Evolutionary conservation across 129 eudicot genomes (phyloP).

Genomic region (Helichrysum umbraculigerum): DNA sequence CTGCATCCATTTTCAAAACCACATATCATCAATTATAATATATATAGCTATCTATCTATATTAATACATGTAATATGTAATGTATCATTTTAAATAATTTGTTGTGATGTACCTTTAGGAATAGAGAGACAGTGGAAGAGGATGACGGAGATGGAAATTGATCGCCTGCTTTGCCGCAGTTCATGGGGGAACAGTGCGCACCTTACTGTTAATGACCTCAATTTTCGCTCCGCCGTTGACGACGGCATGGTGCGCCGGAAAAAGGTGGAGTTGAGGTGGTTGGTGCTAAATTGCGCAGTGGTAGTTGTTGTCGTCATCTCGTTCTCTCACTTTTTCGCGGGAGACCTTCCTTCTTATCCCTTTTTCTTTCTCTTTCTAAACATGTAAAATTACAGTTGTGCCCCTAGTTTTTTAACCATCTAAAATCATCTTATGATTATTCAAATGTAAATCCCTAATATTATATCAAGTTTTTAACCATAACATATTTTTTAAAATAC

Average conservation of each 20-base stretch:
- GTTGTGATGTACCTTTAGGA: conserved; percentile 38
- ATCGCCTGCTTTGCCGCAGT: conserved; percentile 52
- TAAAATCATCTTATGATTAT: neutral
- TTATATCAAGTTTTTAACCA: neutral
- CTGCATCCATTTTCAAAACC: conserved; percentile 39
- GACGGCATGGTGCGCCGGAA: conserved; percentile 10
- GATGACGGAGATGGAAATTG: conserved; percentile 57
- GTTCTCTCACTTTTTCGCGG: conserved; percentile 28
- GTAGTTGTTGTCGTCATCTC: conserved; percentile 33
- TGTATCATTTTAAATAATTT: neutral
- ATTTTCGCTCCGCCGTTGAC: conserved; percentile 18
- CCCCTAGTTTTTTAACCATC: neutral
- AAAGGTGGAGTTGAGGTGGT: conserved; percentile 32
- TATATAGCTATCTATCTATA: neutral
- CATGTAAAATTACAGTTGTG: neutral
- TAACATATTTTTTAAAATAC: too few relatives aligned
- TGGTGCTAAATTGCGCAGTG: conserved; percentile 47
- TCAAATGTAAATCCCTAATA: neutral
- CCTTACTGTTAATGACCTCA: conserved; percentile 26
- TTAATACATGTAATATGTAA: neutral
- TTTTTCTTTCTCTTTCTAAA: conserved; percentile 7
- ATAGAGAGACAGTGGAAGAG: conserved; percentile 46
- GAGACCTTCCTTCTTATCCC: conserved; percentile 29
- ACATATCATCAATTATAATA: neutral
- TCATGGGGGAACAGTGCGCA: conserved; percentile 52